Evolutionary conservation across 2,329 filamentous ascomycete species (phyloP).

Genomic region (Aspergillus sp.): DNA sequence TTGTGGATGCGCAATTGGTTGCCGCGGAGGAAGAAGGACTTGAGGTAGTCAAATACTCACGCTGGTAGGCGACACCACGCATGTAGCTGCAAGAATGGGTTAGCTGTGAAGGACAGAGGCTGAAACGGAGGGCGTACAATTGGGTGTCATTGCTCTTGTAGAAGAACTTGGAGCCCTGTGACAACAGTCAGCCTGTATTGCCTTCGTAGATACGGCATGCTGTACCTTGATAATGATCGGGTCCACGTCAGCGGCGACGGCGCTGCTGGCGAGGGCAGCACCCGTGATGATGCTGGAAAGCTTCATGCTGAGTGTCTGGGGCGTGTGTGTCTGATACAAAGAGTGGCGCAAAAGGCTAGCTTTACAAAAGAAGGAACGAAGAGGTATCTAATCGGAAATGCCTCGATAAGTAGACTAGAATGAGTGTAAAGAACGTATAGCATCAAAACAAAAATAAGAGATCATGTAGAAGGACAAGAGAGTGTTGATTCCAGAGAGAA

Average conservation of each 20-base stretch:
- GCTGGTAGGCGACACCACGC: slow-evolving; percentile 91
- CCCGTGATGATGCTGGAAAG: slow-evolving; percentile 21
- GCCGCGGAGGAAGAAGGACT: too few relatives aligned
- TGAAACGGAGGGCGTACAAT: slow-evolving; percentile 47
- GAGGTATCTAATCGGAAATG: background rate
- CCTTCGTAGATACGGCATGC: background rate
- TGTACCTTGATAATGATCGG: slow-evolving; percentile 58
- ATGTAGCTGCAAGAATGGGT: slow-evolving; percentile 61
- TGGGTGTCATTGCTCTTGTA: slow-evolving; percentile 76
- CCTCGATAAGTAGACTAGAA: slow-evolving; percentile 11
- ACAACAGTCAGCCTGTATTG: background rate
- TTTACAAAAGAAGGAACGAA: slow-evolving; percentile 13
- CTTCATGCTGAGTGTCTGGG: slow-evolving; percentile 20
- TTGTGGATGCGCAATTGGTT: too few relatives aligned
- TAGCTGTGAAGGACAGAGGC: background rate
- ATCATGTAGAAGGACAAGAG: slow-evolving; percentile 3
- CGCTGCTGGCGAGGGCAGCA: slow-evolving; percentile 45
- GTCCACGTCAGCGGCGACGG: slow-evolving; percentile 60
- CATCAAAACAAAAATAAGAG: slow-evolving; percentile 2
- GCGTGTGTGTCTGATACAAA: slow-evolving; percentile 3
- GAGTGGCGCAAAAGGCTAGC: slow-evolving; percentile 9
- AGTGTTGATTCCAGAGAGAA: slow-evolving; percentile 12
- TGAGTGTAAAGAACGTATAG: slow-evolving; percentile 12
- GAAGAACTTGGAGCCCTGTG: slow-evolving; percentile 80
- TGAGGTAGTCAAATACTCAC: slow-evolving; percentile 8